These are phyloP conservation scores for Myriosclerotinia scirpicola DNA, from an alignment of 2,329 filamentous ascomycete species.

Conservation along the genomic window DNA sequence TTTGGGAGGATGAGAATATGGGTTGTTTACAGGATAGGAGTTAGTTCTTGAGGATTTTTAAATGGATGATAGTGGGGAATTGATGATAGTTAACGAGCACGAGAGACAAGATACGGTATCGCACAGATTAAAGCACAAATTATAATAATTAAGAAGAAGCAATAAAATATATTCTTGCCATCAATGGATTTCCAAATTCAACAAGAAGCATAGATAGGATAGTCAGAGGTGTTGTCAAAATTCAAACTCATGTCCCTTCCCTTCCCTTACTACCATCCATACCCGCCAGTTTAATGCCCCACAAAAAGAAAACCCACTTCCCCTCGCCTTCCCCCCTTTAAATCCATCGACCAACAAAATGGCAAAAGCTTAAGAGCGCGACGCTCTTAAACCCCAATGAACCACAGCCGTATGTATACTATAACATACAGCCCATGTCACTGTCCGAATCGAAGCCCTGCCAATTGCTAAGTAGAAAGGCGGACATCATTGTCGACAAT, in stretches of 20 bases:
- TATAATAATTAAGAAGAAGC: background rate
- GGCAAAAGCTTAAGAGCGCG: background rate
- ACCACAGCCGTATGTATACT: background rate
- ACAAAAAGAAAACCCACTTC: no score
- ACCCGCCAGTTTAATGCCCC: no score
- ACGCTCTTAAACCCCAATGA: background rate
- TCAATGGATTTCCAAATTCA: no score
- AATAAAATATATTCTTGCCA: background rate
- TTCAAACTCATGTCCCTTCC: no score
- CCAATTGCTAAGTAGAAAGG: background rate
- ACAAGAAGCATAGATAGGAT: no score
- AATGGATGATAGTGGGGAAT: background rate
- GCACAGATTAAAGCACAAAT: no score
- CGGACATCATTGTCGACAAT: conserved; percentile 1
- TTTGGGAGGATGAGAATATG: no score
- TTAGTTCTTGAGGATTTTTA: background rate
- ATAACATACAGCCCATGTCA: background rate
- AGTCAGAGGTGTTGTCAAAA: no score
- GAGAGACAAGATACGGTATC: background rate
- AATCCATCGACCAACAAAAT: background rate
- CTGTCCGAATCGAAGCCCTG: background rate
- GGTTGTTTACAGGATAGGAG: background rate
- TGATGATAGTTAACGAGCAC: no score
- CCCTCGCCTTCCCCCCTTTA: no score
- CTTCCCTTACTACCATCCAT: no score